phyloP scores from a whole-genome alignment of 805 yeast species.

The Starmerella apis region DNA sequence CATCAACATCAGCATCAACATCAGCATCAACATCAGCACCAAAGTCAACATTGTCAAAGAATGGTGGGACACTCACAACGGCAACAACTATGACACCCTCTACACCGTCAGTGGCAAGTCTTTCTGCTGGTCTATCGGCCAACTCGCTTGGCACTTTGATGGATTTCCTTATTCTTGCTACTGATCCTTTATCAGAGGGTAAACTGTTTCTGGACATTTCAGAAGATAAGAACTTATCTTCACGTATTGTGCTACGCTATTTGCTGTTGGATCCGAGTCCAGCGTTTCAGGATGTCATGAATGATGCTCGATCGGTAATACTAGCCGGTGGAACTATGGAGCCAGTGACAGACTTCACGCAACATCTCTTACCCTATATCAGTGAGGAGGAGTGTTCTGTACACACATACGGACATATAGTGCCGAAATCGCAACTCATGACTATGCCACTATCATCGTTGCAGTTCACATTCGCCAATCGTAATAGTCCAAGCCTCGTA shows the following conservation, averaged over 20 bases:
- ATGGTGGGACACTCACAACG: neutral
- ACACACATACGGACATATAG: slow-evolving; percentile 75
- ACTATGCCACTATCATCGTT: slow-evolving; percentile 48
- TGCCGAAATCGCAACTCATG: slow-evolving; percentile 56
- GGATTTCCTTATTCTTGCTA: slow-evolving; percentile 51
- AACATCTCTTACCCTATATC: slow-evolving; percentile 56
- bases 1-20: neutral
- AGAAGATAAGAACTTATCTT: slow-evolving; percentile 14
- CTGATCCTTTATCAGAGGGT: slow-evolving; percentile 74
- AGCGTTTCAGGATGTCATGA: slow-evolving; percentile 54
- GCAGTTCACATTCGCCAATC: slow-evolving; percentile 59
- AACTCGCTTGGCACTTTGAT: slow-evolving; percentile 33
- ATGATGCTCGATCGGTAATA: slow-evolving; percentile 56
- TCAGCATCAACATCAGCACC: neutral
- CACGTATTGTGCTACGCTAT: slow-evolving; percentile 41
- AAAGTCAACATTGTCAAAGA: neutral
- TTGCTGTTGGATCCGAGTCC: slow-evolving; percentile 71
- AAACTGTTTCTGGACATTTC: slow-evolving; percentile 53
- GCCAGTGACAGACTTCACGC: slow-evolving; percentile 61
- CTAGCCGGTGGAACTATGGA: slow-evolving; percentile 96
- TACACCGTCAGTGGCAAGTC: neutral
- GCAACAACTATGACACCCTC: neutral
- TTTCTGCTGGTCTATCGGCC: neutral
- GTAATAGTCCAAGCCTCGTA: slow-evolving; percentile 42
- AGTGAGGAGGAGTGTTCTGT: slow-evolving; percentile 35